Evolutionary conservation across 2,329 filamentous ascomycete species (phyloP), one percentile per base, ranked within the genome.

Genomic region (Xylaria polymorpha): DNA sequence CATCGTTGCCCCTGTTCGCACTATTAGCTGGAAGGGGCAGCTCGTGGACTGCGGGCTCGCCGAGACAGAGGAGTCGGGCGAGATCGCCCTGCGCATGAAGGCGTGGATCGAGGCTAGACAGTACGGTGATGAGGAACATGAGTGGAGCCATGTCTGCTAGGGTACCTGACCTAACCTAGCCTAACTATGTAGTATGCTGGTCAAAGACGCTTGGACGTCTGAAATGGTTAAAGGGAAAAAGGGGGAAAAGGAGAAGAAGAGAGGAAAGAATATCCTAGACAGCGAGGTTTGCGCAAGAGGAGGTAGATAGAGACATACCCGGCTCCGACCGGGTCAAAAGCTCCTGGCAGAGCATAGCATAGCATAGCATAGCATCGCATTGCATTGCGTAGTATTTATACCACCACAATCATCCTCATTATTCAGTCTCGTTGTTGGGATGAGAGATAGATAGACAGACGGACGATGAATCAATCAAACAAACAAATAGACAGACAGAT

Each of bases 91-190:
- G 76, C 88, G 88, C 81, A 94, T 99, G 91, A 97, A 97, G 89
- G 88, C 91, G 76, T 99, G 96, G 96, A 98, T 99, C 71, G 94
- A 97, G 84, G 91, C 85, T 35, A 94, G 97, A 74, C 95, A 98
- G 84, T 98, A 98, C 79, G 96, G 96, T 72, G 94, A 98, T 73
- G 92, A 95, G 81, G 88, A 93, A 79, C 94, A 98, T 80, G 87
- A 91, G 73, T 99, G 96, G 96, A 98, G 94, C 86, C 91, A 90
- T 75, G 74, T 84, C 65, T 82, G 82, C 77, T 78, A 44, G 56
- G 12, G 7, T 1, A 37, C 25, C 25, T 29, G 2, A 4, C 25
- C 3, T 29, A 29, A 29, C 25, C 2, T 29, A 4, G 25, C 25
- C 25, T 29, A 29, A 29, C 25, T 29, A n/a, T n/a, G n/a, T n/a